phyloP scores from a whole-genome alignment of 768 basidiomycete species.

The Suillus fuscotomentosus region DNA sequence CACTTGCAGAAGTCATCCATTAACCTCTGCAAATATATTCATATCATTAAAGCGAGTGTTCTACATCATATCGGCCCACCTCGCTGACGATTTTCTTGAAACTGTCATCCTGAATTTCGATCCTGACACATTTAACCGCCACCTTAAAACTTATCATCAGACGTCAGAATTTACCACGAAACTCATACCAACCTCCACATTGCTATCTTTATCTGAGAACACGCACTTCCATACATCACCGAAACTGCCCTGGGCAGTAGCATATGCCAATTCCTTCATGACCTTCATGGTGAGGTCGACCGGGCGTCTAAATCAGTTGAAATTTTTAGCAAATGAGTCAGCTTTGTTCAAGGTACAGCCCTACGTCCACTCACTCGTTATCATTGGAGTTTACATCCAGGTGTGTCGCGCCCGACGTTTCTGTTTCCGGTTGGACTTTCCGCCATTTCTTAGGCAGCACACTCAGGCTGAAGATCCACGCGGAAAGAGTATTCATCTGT shows the following conservation, averaged over 20 bases:
- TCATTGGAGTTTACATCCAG: not conserved
- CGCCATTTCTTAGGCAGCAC: not conserved
- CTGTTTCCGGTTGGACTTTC: not conserved
- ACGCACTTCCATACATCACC: constrained; percentile 24
- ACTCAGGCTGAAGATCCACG: not conserved
- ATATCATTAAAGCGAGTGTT: not conserved
- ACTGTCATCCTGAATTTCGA: constrained; percentile 10
- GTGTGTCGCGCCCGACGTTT: not conserved
- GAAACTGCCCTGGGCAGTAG: constrained; percentile 21
- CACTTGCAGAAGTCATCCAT: not conserved
- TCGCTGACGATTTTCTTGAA: constrained; percentile 13
- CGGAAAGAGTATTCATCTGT: not conserved
- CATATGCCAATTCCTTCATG: constrained; percentile 17
- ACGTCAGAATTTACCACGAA: not conserved
- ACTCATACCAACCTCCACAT: constrained; percentile 18
- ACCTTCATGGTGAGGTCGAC: constrained; percentile 16
- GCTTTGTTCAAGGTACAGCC: not conserved
- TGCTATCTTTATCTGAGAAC: constrained; percentile 15
- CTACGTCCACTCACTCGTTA: not conserved
- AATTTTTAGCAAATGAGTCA: not conserved
- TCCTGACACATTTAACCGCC: constrained; percentile 26
- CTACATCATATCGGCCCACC: constrained; percentile 1
- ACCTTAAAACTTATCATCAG: constrained; percentile 12
- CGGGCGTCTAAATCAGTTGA: not conserved
- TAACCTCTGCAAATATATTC: not conserved